phyloP scores from a whole-genome alignment of 305 asterid genomes.

The Andrographis paniculata region DNA sequence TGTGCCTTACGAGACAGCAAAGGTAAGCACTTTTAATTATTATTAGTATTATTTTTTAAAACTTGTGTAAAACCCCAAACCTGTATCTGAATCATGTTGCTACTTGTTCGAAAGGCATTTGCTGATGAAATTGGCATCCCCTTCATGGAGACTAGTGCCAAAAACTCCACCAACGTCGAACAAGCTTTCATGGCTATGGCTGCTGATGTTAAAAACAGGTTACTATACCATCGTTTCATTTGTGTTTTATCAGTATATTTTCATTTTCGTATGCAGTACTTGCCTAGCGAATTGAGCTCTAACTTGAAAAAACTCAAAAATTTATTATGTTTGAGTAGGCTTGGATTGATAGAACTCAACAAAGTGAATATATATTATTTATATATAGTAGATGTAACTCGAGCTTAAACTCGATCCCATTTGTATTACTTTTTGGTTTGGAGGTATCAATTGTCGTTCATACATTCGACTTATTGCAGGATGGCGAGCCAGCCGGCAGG shows the following conservation, averaged over 20 bases:
- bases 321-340: too few species aligned
- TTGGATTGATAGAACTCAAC: too few species aligned
- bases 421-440: neutral
- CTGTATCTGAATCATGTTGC: slow-evolving; percentile 10
- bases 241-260: neutral
- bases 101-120: slow-evolving; percentile 40
- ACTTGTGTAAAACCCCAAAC: neutral
- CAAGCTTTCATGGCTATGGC: slow-evolving; percentile 88
- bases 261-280: neutral
- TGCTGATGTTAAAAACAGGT: slow-evolving; percentile 66
- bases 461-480: slow-evolving; percentile 24
- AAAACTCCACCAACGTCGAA: slow-evolving; percentile 59
- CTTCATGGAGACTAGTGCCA: slow-evolving; percentile 75
- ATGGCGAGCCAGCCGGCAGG: slow-evolving; percentile 75
- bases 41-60: slow-evolving; percentile 3
- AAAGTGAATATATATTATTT: too few species aligned
- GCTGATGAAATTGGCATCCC: slow-evolving; percentile 84
- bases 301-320: too few species aligned
- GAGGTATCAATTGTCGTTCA: neutral
- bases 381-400: too few species aligned
- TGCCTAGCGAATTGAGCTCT: too few species aligned
- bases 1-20: slow-evolving; percentile 64
- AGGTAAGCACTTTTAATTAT: slow-evolving; percentile 50
- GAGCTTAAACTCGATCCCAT: too few species aligned
- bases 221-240: neutral